phyloP scores from a whole-genome alignment of 257 asterid genomes.

The Handroanthus guayacan region DNA sequence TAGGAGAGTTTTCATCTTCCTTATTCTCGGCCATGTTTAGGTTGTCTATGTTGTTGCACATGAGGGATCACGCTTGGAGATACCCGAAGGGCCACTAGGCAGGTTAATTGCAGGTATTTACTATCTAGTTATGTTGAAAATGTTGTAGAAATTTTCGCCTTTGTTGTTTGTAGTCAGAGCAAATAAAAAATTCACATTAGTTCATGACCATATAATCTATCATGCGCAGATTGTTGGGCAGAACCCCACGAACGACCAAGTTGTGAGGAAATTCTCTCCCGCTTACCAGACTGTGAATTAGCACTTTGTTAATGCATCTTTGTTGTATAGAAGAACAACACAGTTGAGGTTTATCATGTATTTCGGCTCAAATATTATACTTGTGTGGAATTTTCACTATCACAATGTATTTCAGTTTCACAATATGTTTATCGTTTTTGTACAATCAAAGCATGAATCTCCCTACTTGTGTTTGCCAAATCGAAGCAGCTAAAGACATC shows the following conservation, averaged over 20 bases:
- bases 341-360: constrained; percentile 50
- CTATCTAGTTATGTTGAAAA: not conserved
- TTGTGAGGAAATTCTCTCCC: constrained; percentile 68
- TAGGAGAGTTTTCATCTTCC: not conserved
- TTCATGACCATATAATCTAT: not conserved
- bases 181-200: too few relatives aligned
- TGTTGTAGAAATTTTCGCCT: not conserved
- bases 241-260: constrained; percentile 69
- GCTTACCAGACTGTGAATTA: constrained; percentile 68
- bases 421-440: too few relatives aligned
- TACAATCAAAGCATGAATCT: too few relatives aligned
- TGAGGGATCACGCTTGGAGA: constrained; percentile 73
- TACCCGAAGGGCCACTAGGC: constrained; percentile 78
- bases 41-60: constrained; percentile 61
- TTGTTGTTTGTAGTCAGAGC: too few relatives aligned
- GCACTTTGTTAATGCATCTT: constrained; percentile 47
- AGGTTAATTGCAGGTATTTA: constrained; percentile 64
- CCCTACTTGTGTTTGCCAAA: too few relatives aligned
- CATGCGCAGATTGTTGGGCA: constrained; percentile 69
- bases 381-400: too few relatives aligned
- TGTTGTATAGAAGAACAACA: constrained; percentile 24
- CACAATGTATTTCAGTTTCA: too few relatives aligned
- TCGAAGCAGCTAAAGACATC: too few relatives aligned
- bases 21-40: constrained; percentile 37
- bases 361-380: constrained; percentile 40